Percentiles rank a stretch among this genome's conserved stretches.
phyloP scores from a whole-genome alignment of 306 rosid genomes.

The Malus domestica region DNA sequence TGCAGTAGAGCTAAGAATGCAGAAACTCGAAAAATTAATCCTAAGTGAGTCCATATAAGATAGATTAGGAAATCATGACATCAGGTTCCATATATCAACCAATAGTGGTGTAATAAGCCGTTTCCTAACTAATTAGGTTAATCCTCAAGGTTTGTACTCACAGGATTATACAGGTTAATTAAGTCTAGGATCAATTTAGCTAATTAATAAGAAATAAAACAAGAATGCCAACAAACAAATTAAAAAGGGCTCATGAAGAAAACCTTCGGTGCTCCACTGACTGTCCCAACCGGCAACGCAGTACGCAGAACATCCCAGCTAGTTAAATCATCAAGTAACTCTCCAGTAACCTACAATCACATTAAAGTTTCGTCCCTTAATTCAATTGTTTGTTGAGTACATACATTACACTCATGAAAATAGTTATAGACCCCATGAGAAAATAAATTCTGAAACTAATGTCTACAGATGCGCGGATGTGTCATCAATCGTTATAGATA shows the following conservation, averaged over 20 bases:
- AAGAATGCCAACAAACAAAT: neutral
- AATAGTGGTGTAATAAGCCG: neutral
- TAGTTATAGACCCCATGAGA: neutral
- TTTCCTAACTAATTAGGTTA: neutral
- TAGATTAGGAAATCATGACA: neutral
- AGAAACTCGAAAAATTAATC: neutral
- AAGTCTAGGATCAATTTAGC: neutral
- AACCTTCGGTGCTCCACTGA: slow-evolving; percentile 99
- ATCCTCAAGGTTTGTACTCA: neutral
- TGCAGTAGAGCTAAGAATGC: slow-evolving; percentile 8
- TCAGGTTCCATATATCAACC: neutral
- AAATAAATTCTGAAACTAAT: neutral
- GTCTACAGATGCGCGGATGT: neutral
- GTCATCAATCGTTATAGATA: neutral
- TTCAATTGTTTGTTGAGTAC: neutral
- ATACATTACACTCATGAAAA: neutral
- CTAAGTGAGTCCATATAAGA: neutral
- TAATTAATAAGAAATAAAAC: neutral
- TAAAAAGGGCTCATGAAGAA: neutral
- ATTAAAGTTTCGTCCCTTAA: slow-evolving; percentile 3
- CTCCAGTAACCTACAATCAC: slow-evolving; percentile 77
- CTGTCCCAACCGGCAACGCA: slow-evolving; percentile 96
- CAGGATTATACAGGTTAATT: neutral
- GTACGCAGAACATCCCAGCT: slow-evolving; percentile 91
- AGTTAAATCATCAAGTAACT: slow-evolving; percentile 61